Evolutionary conservation across 179 eudicot species (phyloP), one percentile per base, ranked within the genome.

Genomic region (Nepenthes alata): DNA sequence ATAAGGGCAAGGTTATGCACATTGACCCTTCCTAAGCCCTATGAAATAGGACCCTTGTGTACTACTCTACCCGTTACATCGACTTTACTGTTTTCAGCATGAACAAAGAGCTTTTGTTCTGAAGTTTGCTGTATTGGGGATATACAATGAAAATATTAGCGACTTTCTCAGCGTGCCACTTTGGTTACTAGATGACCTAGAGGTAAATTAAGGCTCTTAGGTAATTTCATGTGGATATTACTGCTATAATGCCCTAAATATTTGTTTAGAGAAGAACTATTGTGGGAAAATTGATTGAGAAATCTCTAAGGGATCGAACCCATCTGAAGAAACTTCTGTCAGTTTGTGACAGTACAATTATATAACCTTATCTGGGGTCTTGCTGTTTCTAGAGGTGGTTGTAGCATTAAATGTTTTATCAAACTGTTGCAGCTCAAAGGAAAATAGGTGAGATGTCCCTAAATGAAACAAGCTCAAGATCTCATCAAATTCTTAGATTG

Each of bases 401-500:
- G 11, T 59, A 5, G 25, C 36, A 39, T 69, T 52, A 35, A 47
- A 13, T 37, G 35, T 34, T 37, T 44, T 41, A 10, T 50, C 9
- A 38, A 35, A 35, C 13, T 51, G 54, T 72, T 67, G 60, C 78
- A 83, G 88, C 81, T 41, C 85, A 80, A 70, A 75, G 88, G 62
- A 63, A 80, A 67, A 64, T 74, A 13, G 88, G 85, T 41, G 88
- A 83, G 74, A 80, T 85, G 13, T 63, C 78, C 37, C 72, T 80
- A 65, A 83, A 83, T 65, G 83, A 80, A 72, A 74, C 81, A 53
- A 83, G 88, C 72, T 83, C 87, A 47, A 83, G 87, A 65, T 83
- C 87, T 59, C 87, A 83, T 74, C 88, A 83, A 64, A 83, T 83
- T 55, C 80, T 80, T 54, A 75, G 85, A 78, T 61, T 83, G 79